These are phyloP conservation scores for Malassezia obtusa DNA, from an alignment of 1,284 basidiomycete genomes.

Conservation along the genomic window DNA sequence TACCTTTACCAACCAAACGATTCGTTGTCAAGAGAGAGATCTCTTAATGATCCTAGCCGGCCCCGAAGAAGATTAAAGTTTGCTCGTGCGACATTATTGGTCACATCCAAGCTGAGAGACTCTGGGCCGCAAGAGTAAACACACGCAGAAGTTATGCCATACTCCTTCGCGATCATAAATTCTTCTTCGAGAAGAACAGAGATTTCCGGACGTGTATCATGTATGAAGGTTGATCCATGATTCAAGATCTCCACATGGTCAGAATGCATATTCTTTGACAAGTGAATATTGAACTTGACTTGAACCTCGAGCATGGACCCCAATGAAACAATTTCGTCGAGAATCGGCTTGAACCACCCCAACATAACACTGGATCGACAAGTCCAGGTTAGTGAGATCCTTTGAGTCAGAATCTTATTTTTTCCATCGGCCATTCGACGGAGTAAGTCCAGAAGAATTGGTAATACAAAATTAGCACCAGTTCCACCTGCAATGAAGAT, in stretches of 20 bases:
- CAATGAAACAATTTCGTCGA: not conserved
- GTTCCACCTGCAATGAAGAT: constrained; percentile 10
- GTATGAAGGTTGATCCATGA: not conserved
- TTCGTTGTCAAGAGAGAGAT: not conserved
- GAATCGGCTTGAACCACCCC: no score
- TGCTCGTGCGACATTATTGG: not conserved
- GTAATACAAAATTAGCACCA: constrained; percentile 25
- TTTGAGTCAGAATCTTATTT: not conserved
- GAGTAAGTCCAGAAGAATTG: not conserved
- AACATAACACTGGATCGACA: not conserved
- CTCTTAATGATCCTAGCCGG: not conserved
- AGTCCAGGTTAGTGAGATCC: not conserved
- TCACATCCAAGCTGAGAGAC: not conserved
- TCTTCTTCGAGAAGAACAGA: not conserved
- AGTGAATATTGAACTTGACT: not conserved
- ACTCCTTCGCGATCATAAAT: not conserved
- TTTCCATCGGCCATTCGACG: not conserved
- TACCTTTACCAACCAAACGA: not conserved
- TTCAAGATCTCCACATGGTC: not conserved
- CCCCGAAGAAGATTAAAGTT: constrained; percentile 1
- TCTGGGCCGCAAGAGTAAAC: not conserved
- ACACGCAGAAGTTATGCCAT: not conserved
- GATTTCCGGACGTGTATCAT: not conserved
- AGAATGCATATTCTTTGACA: not conserved
- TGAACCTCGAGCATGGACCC: not conserved